Evolutionary conservation across 495 filamentous ascomycete species (phyloP).

Genomic region (Parathielavia hyrcaniae): DNA sequence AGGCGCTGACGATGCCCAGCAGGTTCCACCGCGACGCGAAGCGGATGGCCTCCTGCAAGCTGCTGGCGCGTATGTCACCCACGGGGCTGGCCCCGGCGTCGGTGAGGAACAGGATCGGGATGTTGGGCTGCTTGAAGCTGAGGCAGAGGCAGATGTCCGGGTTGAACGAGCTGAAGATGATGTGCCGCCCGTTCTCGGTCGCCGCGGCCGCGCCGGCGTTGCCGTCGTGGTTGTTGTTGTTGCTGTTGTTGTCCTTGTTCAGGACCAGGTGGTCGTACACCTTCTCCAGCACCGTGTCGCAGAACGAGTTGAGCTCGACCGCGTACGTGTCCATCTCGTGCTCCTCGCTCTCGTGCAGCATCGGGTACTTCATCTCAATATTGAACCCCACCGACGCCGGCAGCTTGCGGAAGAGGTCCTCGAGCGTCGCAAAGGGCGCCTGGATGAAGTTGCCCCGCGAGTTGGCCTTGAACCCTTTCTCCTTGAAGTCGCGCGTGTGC

Average conservation of each 20-base stretch:
- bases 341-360: constrained; percentile 88
- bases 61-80: constrained; percentile 85
- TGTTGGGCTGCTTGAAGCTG: constrained; percentile 91
- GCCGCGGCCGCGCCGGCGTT: neutral
- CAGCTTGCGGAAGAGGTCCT: constrained; percentile 83
- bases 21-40: constrained; percentile 95
- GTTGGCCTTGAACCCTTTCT: constrained; percentile 88
- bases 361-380: constrained; percentile 98
- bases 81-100: constrained; percentile 72
- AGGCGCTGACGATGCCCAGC: constrained; percentile 78
- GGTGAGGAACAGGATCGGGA: constrained; percentile 89
- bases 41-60: constrained; percentile 87
- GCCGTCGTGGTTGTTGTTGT: constrained; percentile 30
- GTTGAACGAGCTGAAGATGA: constrained; percentile 95
- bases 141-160: constrained; percentile 91
- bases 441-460: constrained; percentile 90
- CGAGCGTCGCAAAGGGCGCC: constrained; percentile 86
- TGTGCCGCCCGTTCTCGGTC: constrained; percentile 56
- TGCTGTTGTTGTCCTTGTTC: too few species aligned
- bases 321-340: constrained; percentile 97
- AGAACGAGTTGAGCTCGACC: constrained; percentile 94
- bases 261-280: constrained; percentile 65
- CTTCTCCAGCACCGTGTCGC: constrained; percentile 82
- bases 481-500: constrained; percentile 88
- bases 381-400: constrained; percentile 85